Percentiles rank a stretch among this genome's conserved stretches.
phyloP scores from a whole-genome alignment of 176 grass and related monocot species.

The Triticum dicoccoides region DNA sequence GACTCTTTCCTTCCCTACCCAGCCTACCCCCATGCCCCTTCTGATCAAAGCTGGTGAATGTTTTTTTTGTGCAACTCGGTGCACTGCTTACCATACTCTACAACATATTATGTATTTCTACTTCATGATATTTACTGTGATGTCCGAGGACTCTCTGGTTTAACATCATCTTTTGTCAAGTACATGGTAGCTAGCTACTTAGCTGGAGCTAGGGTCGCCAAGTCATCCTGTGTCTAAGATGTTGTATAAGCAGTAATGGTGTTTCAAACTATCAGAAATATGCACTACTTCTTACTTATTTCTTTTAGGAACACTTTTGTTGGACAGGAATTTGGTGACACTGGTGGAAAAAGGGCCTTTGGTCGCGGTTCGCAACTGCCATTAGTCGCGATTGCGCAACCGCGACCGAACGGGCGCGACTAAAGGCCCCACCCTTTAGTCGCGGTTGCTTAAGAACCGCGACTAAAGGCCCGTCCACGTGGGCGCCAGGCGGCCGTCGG shows the following conservation, averaged over 20 bases:
- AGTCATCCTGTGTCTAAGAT: not conserved
- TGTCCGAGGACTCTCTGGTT: not conserved
- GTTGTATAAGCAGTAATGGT: not conserved
- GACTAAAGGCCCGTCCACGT: too few relatives aligned
- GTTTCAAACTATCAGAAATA: not conserved
- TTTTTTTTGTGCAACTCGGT: not conserved
- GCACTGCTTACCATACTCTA: not conserved
- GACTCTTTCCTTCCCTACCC: not conserved
- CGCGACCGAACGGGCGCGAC: too few relatives aligned
- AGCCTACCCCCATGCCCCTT: not conserved
- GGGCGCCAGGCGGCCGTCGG: too few relatives aligned
- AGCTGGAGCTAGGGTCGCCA: not conserved
- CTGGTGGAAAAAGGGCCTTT: too few relatives aligned
- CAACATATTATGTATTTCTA: not conserved
- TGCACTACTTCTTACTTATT: not conserved
- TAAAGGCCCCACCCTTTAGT: too few relatives aligned
- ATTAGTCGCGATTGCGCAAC: too few relatives aligned
- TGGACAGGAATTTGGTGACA: too few relatives aligned
- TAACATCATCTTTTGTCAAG: not conserved
- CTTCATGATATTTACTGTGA: not conserved
- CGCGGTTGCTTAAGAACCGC: too few relatives aligned
- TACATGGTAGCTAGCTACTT: not conserved
- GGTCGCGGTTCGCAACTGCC: too few relatives aligned
- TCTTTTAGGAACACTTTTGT: not conserved
- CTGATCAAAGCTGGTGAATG: not conserved